Evolutionary conservation across 2,329 filamentous ascomycete genomes (phyloP).

Genomic region (Clonostachys sp.): DNA sequence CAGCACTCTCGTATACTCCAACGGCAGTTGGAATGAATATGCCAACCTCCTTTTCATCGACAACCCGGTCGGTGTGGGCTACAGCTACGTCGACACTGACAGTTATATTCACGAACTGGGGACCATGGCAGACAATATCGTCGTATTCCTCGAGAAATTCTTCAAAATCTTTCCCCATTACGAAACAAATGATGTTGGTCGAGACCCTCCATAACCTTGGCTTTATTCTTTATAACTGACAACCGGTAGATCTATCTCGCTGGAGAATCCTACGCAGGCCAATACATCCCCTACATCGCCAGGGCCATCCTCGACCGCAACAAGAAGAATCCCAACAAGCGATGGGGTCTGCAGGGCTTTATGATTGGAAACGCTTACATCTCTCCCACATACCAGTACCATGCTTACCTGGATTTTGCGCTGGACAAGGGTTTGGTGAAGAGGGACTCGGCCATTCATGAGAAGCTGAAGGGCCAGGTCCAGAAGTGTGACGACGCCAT

Average conservation of each 20-base stretch:
- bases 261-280: conserved; percentile 94
- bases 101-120: conserved; percentile 80
- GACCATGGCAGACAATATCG: conserved; percentile 85
- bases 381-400: conserved; percentile 83
- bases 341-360: conserved; percentile 79
- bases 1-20: conserved; percentile 69
- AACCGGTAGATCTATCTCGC: conserved; percentile 75
- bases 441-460: conserved; percentile 58
- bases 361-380: conserved; percentile 99
- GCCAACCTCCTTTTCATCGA: conserved; percentile 96
- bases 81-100: conserved; percentile 90
- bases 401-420: conserved; percentile 76
- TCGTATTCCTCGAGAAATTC: conserved; percentile 87
- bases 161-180: conserved; percentile 90
- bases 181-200: conserved; percentile 80
- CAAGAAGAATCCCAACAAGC: conserved; percentile 38
- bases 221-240: conserved; percentile 10
- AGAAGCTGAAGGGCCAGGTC: conserved; percentile 64
- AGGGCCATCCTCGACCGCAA: conserved; percentile 86
- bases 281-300: conserved; percentile 97
- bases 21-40: conserved; percentile 98
- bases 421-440: conserved; percentile 72
- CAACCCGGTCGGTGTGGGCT: conserved; percentile 93
- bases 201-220: background rate
- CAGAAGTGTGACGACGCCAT: conserved; percentile 63